Evolutionary conservation across 1,139 yeast species (phyloP).

Genomic region (Lodderomyces jiufengensis): DNA sequence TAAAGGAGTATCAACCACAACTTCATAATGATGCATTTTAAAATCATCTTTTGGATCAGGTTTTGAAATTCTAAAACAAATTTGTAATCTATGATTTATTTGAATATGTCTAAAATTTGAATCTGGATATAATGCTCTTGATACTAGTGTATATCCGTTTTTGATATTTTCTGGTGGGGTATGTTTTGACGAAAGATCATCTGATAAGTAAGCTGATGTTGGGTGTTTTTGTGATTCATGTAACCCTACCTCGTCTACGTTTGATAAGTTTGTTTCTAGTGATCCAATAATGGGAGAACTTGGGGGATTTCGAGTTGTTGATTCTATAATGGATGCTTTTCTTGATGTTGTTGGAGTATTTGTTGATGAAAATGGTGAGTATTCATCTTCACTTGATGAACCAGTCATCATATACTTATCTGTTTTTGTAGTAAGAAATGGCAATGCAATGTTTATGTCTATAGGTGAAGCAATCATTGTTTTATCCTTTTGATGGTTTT

Average conservation of each 20-base stretch:
- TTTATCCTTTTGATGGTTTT: constrained; percentile 16
- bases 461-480: constrained; percentile 43
- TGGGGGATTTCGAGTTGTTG: constrained; percentile 16
- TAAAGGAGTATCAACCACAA: constrained; percentile 83
- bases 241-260: constrained; percentile 19
- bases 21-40: constrained; percentile 80
- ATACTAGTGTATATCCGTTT: constrained; percentile 34
- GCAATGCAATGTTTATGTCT: constrained; percentile 45
- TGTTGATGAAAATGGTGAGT: constrained; percentile 14
- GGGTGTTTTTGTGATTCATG: constrained; percentile 13
- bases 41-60: constrained; percentile 52
- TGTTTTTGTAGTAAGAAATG: constrained; percentile 40
- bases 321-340: constrained; percentile 20
- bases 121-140: constrained; percentile 59
- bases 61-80: constrained; percentile 74
- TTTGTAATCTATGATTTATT: constrained; percentile 72
- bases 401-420: constrained; percentile 32
- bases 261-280: constrained; percentile 39
- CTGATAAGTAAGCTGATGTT: constrained; percentile 15
- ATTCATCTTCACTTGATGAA: constrained; percentile 19
- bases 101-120: constrained; percentile 66
- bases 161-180: constrained; percentile 30
- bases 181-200: constrained; percentile 12
- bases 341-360: constrained; percentile 26
- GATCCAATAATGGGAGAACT: constrained; percentile 41